Conservation (phyloP, 306 rosid genomes). For the Parietaria judaica region DNA sequence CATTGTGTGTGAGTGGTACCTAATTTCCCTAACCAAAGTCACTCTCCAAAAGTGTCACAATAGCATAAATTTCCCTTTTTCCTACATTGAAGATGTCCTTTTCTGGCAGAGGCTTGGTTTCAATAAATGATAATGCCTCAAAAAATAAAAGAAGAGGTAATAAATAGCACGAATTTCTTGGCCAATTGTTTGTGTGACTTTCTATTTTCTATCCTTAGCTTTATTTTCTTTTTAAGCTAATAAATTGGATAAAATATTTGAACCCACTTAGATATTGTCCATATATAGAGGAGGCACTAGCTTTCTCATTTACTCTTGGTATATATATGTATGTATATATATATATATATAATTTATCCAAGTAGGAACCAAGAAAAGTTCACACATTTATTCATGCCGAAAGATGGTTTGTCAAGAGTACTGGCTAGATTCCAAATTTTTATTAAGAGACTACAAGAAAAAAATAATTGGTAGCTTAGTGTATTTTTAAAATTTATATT, state of each 20-base stretch:
- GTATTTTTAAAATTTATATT: no score
- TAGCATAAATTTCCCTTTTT: neutral
- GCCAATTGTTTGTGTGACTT: neutral
- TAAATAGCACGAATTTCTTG: neutral
- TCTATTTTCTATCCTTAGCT: conserved; percentile 1
- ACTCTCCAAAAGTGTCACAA: conserved; percentile 8
- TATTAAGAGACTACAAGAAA: no score
- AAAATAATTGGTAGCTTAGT: no score
- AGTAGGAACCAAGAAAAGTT: no score
- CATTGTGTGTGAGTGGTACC: neutral
- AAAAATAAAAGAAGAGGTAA: neutral
- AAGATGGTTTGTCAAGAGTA: no score
- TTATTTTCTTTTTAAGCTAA: neutral
- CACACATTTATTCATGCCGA: no score
- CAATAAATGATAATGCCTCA: neutral
- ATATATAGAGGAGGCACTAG: neutral
- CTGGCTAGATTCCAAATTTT: no score
- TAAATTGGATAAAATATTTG: neutral
- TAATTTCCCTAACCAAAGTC: conserved; percentile 4
- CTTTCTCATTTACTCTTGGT: neutral
- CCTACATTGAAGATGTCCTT: neutral
- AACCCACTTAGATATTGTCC: conserved; percentile 2
- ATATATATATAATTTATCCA: no score
- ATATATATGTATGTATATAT: neutral
- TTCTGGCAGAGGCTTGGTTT: conserved; percentile 15